Evolutionary conservation across 768 basidiomycete genomes (phyloP), one percentile per base, ranked within the genome.

Genomic region (Suillus americanus): DNA sequence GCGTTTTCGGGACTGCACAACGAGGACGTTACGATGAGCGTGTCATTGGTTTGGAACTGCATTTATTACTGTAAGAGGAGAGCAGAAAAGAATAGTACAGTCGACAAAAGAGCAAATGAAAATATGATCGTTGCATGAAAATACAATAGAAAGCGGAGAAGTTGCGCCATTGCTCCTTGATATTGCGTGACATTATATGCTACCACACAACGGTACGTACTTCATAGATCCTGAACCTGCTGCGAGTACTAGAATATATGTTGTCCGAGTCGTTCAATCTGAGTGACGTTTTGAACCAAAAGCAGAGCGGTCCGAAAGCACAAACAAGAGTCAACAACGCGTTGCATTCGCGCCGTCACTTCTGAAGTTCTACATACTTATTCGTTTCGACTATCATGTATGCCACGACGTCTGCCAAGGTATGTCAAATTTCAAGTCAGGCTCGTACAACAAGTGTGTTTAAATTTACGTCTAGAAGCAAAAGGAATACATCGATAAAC

Each of bases 401-500:
- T 37, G 74, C 68, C 28, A 61, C 65, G 43, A 77, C 71, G 3
- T 76, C 74, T 25, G 50, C 68, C 62, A 70, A 75, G 70, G 75
- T 75, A 71, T 33, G 35, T 14, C 7, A 38, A 3, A 56, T 37
- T n/a, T 9, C 35, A 25, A 20, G 10, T 41, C 38, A 56, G 23
- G 7, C 20, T 1, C 12, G 1, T 25, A 41, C 46, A 28, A 9
- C 9, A 30, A 1, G 53, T 20, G 64, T 60, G 0, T 12, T 37
- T 28, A 20, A 28, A 28, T 59, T 14, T 20, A 45, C 9, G 30
- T 63, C 5, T 28, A 87, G 86, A 82, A 82, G 68, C 85, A 86
- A 68, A 78, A 84, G 65, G 82, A 79, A 23, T 79, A 82, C n/a
- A 74, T 80, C 28, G 73, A 77, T 4, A 79, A 80, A 6, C 78